A percentile compares a stretch with the other conserved stretches of the same genome.
Conservation (phyloP, 768 basidiomycete species). For the Hydnum rufescens region DNA sequence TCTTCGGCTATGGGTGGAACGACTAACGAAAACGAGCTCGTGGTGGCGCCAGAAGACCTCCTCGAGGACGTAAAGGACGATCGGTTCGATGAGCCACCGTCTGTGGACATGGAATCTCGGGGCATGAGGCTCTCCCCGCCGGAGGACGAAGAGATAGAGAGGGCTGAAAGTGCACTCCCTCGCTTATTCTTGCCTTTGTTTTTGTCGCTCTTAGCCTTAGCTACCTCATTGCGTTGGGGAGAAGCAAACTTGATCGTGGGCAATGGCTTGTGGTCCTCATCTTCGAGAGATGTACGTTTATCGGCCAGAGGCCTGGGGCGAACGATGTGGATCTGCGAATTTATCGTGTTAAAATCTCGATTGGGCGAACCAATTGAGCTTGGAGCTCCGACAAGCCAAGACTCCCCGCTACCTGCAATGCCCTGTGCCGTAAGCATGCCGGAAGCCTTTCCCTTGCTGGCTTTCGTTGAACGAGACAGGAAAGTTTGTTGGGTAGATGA, state of each 20-base stretch:
- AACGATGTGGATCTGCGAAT: neutral
- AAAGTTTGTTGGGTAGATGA: neutral
- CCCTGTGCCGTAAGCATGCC: neutral
- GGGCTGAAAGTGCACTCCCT: too few relatives aligned
- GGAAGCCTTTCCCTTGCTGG: neutral
- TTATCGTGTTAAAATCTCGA: neutral
- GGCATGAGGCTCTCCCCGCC: neutral
- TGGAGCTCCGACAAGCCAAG: conserved; percentile 9
- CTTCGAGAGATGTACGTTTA: neutral
- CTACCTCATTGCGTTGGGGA: neutral
- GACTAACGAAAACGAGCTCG: too few relatives aligned
- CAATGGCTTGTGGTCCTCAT: neutral
- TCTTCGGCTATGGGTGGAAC: too few relatives aligned
- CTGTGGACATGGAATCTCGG: neutral
- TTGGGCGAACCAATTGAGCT: too few relatives aligned
- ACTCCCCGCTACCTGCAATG: conserved; percentile 5
- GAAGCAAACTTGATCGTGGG: neutral
- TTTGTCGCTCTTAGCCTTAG: too few relatives aligned
- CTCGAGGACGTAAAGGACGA: neutral
- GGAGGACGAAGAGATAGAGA: neutral
- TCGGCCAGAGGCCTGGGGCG: neutral
- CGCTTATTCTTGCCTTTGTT: neutral
- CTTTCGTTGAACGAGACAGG: too few relatives aligned
- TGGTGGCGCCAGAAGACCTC: neutral
- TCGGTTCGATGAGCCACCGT: neutral